Conservation (phyloP, 2,329 filamentous ascomycete genomes). For the Penicillium decumbens region DNA sequence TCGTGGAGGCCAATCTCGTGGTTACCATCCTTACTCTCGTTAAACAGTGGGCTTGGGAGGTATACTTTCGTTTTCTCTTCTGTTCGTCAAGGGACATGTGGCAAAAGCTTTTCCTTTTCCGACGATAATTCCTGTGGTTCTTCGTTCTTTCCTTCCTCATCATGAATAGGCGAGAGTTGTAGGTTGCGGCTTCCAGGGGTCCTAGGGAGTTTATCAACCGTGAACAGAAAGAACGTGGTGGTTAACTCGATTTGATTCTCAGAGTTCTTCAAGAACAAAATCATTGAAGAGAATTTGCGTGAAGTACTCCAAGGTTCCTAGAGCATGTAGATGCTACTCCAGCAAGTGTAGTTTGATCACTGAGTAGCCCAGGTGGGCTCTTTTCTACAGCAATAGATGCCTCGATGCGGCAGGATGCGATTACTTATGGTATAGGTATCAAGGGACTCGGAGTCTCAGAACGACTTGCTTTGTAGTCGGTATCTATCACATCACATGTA, state of each 20-base stretch:
- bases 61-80: background rate
- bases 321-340: background rate
- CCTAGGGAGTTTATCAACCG: slow-evolving; percentile 1
- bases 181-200: background rate
- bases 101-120: background rate
- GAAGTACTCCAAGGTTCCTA: too few relatives aligned
- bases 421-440: background rate
- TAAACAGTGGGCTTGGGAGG: slow-evolving; percentile 6
- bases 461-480: background rate
- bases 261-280: background rate
- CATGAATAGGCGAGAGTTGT: background rate
- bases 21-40: slow-evolving; percentile 72
- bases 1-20: slow-evolving; percentile 57
- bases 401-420: background rate
- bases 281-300: background rate
- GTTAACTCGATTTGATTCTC: background rate
- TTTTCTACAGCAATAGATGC: background rate
- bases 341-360: background rate
- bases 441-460: background rate
- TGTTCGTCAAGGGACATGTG: background rate
- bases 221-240: background rate
- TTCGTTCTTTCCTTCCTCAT: background rate
- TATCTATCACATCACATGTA: background rate
- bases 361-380: background rate
- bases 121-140: background rate